A percentile compares a stretch with the other conserved stretches of the same genome.
phyloP scores from a whole-genome alignment of 148 eudicot genomes.

The Nepenthes gracilis region DNA sequence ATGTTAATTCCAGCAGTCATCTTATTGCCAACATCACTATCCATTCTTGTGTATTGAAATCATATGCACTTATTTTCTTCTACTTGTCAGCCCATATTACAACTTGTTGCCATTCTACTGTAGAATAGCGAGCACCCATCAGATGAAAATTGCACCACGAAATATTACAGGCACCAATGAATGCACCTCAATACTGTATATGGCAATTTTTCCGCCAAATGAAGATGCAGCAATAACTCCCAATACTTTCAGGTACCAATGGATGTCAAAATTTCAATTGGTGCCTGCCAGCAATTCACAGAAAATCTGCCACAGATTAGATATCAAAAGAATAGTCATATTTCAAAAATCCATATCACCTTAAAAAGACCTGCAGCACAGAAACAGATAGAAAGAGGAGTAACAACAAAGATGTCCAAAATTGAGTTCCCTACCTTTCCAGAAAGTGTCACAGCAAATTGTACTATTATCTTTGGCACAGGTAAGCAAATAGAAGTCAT shows the following conservation, averaged over 20 bases:
- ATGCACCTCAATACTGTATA: conserved; percentile 84
- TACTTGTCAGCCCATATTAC: too few species aligned
- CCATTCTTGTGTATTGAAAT: too few species aligned
- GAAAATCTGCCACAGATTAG: conserved; percentile 52
- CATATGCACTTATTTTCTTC: too few species aligned
- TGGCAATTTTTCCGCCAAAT: conserved; percentile 88
- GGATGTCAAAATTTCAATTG: conserved; percentile 93
- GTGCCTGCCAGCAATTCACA: conserved; percentile 88
- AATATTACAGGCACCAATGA: not conserved
- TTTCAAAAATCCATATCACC: not conserved
- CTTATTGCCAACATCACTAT: too few species aligned
- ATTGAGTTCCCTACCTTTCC: conserved; percentile 52
- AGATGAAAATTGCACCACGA: too few species aligned
- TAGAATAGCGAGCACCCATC: too few species aligned
- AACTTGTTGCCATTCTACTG: too few species aligned
- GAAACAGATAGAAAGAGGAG: not conserved
- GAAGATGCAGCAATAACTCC: conserved; percentile 98
- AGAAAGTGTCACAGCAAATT: conserved; percentile 87
- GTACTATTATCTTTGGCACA: conserved; percentile 96
- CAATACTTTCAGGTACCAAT: conserved; percentile 90
- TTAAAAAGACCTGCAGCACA: not conserved
- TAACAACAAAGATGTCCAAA: not conserved
- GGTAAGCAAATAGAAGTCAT: conserved; percentile 82
- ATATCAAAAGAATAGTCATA: conserved; percentile 9
- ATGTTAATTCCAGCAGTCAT: too few species aligned